Evolutionary conservation across 768 basidiomycete species (phyloP), one percentile per base, ranked within the genome.

Genomic region (Tricholoma sp.): DNA sequence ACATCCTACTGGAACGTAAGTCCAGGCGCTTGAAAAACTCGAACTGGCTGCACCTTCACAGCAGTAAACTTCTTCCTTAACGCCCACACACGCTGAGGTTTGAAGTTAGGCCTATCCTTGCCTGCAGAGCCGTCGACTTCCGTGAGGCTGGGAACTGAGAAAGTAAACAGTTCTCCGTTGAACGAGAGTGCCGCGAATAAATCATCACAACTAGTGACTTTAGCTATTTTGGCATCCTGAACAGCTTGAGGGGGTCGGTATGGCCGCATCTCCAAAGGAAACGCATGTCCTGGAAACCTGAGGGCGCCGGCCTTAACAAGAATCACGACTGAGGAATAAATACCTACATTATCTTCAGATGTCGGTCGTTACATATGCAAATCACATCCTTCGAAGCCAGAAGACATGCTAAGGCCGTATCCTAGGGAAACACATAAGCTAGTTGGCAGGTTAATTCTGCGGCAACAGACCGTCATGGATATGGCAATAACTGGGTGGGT

Each of bases 151-250:
- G 77, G 76, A 0, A 82, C 70, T 3, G 79, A 74, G 66, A 95
- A 97, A 0, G 86, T 89, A 68, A 92, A 98, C 2, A 98, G 82
- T 68, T 98, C 96, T n/a, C 96, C 96, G 51, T 86, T 86, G 0
- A 80, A 82, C 0, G 91, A 88, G 3, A 98, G 74, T 0, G 92
- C 90, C 0, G 89, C 94, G 61, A 98, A 91, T 1, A 80, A 74
- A 41, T 86, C 85, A 18, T 94, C 94, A 60, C 85, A 89, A 50
- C 80, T 82, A 6, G 85, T 85, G 52, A 99, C 78, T 69, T 94
- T 97, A 39, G 77, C 76, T 50, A 98, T 91, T 51, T 78, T 81
- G 0, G 91, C 80, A 57, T 82, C 85, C 60, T 82, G 81, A 34
- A 81, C 70, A 11, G 88, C 84, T 59, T 89, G 89, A 0, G 91